phyloP scores from a whole-genome alignment of 1,284 basidiomycete species.

The Vanrija sp. region DNA sequence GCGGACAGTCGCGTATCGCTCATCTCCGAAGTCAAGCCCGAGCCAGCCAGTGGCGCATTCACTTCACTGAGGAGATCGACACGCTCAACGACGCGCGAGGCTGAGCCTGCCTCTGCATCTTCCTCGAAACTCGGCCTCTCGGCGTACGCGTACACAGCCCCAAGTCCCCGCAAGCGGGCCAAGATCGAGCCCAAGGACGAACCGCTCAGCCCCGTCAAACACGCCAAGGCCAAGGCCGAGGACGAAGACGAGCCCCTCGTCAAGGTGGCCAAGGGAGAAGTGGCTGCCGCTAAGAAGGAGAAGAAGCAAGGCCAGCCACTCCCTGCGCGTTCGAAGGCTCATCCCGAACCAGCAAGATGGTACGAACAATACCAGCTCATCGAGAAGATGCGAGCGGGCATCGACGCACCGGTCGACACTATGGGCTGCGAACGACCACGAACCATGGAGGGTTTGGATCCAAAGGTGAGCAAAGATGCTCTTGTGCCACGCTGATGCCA shows the following conservation, averaged over 20 bases:
- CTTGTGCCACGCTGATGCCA: constrained; percentile 38
- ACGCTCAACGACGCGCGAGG: constrained; percentile 12
- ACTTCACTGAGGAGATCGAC: constrained; percentile 23
- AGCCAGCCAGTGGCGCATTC: constrained; percentile 4
- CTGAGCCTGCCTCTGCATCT: background rate
- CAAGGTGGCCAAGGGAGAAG: background rate
- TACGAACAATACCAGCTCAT: constrained; percentile 69
- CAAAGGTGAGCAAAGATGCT: constrained; percentile 56
- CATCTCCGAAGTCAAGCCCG: constrained; percentile 7
- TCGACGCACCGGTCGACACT: constrained; percentile 80
- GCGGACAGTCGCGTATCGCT: constrained; percentile 15
- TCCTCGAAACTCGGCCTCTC: constrained; percentile 12
- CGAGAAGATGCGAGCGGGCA: constrained; percentile 66
- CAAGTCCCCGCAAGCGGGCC: constrained; percentile 4
- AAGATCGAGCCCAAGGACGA: constrained; percentile 9
- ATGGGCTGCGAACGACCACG: constrained; percentile 55
- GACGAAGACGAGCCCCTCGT: background rate
- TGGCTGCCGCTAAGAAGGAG: constrained; percentile 21
- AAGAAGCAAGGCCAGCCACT: constrained; percentile 51
- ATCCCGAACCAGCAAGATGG: constrained; percentile 71
- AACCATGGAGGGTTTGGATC: constrained; percentile 55
- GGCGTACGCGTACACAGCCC: constrained; percentile 19
- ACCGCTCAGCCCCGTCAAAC: too few relatives aligned
- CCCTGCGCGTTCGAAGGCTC: constrained; percentile 57
- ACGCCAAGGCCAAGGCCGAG: constrained; percentile 2